A percentile compares a stretch with the other conserved stretches of the same genome.
phyloP scores from a whole-genome alignment of 1,139 yeast species.

The Blastobotrys niveus region DNA sequence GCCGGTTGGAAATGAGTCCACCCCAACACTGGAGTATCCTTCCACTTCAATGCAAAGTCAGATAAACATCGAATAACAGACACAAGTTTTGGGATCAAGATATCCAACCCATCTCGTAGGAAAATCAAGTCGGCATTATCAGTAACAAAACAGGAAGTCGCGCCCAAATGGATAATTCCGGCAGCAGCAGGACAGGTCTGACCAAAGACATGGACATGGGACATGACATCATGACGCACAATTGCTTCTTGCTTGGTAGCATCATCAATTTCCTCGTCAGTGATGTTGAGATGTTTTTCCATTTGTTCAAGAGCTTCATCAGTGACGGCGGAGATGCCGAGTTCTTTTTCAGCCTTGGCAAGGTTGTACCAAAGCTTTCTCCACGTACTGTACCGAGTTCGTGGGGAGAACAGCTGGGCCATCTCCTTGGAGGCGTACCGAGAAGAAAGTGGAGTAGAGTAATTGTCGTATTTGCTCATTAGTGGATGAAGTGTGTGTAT shows the following conservation, averaged over 20 bases:
- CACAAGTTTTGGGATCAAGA: slow-evolving; percentile 88
- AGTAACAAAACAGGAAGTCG: slow-evolving; percentile 95
- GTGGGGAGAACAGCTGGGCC: slow-evolving; percentile 84
- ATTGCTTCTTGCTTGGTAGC: slow-evolving; percentile 94
- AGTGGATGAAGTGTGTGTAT: too few relatives aligned
- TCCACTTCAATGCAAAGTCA: slow-evolving; percentile 81
- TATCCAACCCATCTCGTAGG: slow-evolving; percentile 89
- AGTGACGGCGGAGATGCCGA: slow-evolving; percentile 76
- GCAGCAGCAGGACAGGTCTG: slow-evolving; percentile 92
- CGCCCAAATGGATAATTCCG: slow-evolving; percentile 96
- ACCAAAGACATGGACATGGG: slow-evolving; percentile 95
- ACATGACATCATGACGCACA: slow-evolving; percentile 99
- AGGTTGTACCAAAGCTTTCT: slow-evolving; percentile 93
- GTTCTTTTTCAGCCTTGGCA: slow-evolving; percentile 91
- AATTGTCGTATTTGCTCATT: slow-evolving; percentile 37
- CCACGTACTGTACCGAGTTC: slow-evolving; percentile 97
- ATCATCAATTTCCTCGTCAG: slow-evolving; percentile 85
- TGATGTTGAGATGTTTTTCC: slow-evolving; percentile 67
- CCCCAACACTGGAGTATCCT: slow-evolving; percentile 94
- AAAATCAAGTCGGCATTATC: slow-evolving; percentile 97
- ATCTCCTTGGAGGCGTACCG: slow-evolving; percentile 97
- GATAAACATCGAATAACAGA: slow-evolving; percentile 89
- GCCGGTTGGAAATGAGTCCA: slow-evolving; percentile 99
- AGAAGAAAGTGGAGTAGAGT: slow-evolving; percentile 88
- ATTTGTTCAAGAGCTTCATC: slow-evolving; percentile 90